phyloP scores from a whole-genome alignment of 2,329 filamentous ascomycete species.

The Diaporthe ilicicola region DNA sequence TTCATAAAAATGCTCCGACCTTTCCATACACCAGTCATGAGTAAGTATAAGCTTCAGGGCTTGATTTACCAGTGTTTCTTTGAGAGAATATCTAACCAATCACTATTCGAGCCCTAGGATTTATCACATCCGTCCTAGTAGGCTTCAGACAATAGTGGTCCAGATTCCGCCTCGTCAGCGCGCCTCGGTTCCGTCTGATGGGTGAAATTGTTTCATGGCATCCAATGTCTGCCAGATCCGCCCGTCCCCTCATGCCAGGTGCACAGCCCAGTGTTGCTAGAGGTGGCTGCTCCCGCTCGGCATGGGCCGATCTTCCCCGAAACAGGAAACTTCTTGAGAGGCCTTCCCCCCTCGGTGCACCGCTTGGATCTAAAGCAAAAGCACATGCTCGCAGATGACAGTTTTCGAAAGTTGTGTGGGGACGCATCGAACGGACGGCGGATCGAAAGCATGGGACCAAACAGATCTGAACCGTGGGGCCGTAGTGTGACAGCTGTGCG shows the following conservation, averaged over 20 bases:
- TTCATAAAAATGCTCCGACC: no score
- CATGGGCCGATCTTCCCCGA: not conserved
- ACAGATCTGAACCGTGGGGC: not conserved
- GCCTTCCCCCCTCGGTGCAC: not conserved
- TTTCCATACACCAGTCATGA: no score
- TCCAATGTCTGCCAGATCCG: constrained; percentile 2
- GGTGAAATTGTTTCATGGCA: not conserved
- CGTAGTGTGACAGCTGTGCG: not conserved
- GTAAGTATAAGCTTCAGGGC: not conserved
- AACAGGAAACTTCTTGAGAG: constrained; percentile 16
- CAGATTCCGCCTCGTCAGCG: not conserved
- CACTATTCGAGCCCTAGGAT: not conserved
- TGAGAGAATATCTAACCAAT: not conserved
- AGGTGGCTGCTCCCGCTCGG: constrained; percentile 6
- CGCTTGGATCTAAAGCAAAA: not conserved
- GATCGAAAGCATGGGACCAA: constrained; percentile 10
- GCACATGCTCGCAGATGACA: not conserved
- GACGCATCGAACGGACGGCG: not conserved
- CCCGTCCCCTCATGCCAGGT: not conserved
- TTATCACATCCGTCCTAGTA: not conserved
- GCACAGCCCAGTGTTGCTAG: constrained; percentile 4
- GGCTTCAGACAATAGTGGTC: not conserved
- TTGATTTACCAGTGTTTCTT: not conserved
- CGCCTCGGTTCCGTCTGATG: not conserved
- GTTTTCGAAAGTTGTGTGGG: constrained; percentile 1